Evolutionary conservation across 1,284 basidiomycete species (phyloP).

Genomic region (Fomes fomentarius): DNA sequence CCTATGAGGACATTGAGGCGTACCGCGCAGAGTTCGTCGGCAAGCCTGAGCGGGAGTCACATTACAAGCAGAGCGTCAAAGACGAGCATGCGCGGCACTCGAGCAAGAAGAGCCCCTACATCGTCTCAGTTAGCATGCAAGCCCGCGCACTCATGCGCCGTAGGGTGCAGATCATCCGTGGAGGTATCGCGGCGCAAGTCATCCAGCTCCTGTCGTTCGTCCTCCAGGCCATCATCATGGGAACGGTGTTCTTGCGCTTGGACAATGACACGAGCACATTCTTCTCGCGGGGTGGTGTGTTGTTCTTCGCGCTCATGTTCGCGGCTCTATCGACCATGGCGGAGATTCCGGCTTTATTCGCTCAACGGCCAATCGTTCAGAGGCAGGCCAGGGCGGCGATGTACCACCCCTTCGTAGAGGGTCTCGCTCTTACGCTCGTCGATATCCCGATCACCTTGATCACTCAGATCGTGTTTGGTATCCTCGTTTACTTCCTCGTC

Average conservation of each 20-base stretch:
- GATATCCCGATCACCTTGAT: conserved; percentile 68
- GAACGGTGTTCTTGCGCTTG: conserved; percentile 75
- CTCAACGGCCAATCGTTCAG: conserved; percentile 73
- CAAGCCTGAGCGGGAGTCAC: conserved; percentile 31
- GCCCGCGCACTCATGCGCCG: conserved; percentile 66
- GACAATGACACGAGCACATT: conserved; percentile 65
- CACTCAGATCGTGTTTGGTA: conserved; percentile 50
- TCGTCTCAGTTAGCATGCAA: conserved; percentile 51
- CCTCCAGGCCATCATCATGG: conserved; percentile 75
- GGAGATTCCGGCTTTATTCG: conserved; percentile 75
- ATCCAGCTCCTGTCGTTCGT: conserved; percentile 45
- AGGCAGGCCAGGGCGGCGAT: conserved; percentile 61
- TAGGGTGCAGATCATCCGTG: conserved; percentile 68
- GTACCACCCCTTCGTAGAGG: conserved; percentile 70
- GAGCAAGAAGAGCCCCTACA: conserved; percentile 34
- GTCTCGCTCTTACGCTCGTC: conserved; percentile 70
- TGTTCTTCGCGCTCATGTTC: conserved; percentile 70
- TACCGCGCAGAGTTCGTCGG: conserved; percentile 44
- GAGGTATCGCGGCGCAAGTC: conserved; percentile 50
- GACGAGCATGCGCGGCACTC: conserved; percentile 50
- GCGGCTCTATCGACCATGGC: conserved; percentile 60
- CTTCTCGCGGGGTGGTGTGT: conserved; percentile 81
- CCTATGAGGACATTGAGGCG: conserved; percentile 47
- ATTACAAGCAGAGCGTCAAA: conserved; percentile 52
- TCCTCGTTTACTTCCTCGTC: conserved; percentile 71